Conservation (phyloP, 2,329 filamentous ascomycete species). For the Elsinoe australis region DNA sequence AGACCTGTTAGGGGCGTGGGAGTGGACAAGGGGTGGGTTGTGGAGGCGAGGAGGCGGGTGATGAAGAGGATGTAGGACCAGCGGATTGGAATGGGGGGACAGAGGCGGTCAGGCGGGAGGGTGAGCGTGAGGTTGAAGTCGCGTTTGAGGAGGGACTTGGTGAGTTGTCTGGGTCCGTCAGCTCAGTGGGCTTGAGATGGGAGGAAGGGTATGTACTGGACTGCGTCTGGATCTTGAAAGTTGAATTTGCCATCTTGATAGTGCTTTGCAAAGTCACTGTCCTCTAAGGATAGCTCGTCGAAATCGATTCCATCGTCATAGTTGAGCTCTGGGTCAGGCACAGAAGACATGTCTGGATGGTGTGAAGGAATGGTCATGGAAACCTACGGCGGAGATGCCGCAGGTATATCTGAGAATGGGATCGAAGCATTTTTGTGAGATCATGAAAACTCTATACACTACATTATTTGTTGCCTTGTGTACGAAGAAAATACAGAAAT, state of each 20-base stretch:
- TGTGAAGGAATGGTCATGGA: neutral
- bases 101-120: slow-evolving; percentile 70
- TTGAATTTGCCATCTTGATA: slow-evolving; percentile 56
- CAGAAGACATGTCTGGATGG: neutral
- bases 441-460: neutral
- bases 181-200: slow-evolving; percentile 27
- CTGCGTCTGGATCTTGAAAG: slow-evolving; percentile 68
- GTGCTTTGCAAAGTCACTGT: slow-evolving; percentile 52
- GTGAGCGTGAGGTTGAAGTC: slow-evolving; percentile 68
- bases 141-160: slow-evolving; percentile 64
- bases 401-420: too few species aligned
- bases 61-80: slow-evolving; percentile 15
- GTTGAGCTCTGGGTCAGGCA: neutral
- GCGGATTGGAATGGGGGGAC: slow-evolving; percentile 63
- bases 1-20: slow-evolving; percentile 12
- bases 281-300: slow-evolving; percentile 50
- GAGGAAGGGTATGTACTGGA: slow-evolving; percentile 55
- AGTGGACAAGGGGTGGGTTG: neutral
- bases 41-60: slow-evolving; percentile 4
- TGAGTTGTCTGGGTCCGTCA: slow-evolving; percentile 49
- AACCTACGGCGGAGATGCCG: neutral
- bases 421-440: too few species aligned
- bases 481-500: too few species aligned
- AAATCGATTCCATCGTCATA: slow-evolving; percentile 58
- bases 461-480: neutral